Conservation (phyloP, 2,329 filamentous ascomycete genomes). For the Aureobasidium leucospermi region DNA sequence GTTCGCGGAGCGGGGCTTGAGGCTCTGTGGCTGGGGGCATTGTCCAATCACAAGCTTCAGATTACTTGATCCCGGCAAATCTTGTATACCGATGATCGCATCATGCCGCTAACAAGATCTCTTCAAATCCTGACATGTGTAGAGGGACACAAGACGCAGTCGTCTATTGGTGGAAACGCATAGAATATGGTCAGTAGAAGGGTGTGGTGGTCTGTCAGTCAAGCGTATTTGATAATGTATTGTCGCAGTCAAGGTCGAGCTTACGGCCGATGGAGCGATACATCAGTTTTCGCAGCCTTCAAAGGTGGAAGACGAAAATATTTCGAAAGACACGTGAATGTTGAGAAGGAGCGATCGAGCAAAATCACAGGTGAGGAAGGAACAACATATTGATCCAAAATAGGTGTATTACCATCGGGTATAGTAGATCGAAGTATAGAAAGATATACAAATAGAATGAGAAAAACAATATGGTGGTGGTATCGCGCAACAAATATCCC, state of each 20-base stretch:
- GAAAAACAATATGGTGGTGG: not conserved
- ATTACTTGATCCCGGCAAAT: not conserved
- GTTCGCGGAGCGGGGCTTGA: not conserved
- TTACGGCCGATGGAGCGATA: not conserved
- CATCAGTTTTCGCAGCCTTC: too few species aligned
- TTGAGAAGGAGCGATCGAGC: too few species aligned
- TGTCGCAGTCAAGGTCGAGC: too few species aligned
- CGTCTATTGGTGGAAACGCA: not conserved
- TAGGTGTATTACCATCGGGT: not conserved
- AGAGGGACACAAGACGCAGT: not conserved
- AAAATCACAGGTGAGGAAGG: too few species aligned
- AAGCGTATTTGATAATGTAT: not conserved
- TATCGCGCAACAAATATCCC: constrained; percentile 8
- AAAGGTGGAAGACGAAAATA: not conserved
- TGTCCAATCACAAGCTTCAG: not conserved
- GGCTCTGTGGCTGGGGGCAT: not conserved
- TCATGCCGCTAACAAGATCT: not conserved
- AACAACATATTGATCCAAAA: not conserved
- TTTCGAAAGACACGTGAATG: not conserved
- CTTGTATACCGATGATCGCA: constrained; percentile 6
- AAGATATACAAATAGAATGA: not conserved
- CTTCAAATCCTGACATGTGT: not conserved
- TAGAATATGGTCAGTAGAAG: not conserved
- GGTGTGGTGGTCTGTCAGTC: not conserved
- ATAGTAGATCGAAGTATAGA: not conserved